These are phyloP conservation scores for Globisporangium carolinianum DNA, from an alignment of 352 stramenopile species.

Conservation along the genomic window DNA sequence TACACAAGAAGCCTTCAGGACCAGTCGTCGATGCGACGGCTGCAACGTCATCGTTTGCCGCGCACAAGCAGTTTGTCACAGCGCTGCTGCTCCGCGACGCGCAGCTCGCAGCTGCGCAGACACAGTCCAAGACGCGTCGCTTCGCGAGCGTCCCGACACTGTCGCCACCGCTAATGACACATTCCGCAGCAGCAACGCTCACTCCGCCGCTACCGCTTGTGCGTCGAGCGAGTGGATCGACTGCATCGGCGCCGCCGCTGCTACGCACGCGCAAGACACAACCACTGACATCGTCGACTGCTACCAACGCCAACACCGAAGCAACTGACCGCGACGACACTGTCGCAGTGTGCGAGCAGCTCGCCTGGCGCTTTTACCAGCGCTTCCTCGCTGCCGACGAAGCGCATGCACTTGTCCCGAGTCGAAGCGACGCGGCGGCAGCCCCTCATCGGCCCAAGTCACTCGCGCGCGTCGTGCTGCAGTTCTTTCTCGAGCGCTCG, in stretches of 20 bases:
- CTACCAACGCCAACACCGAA: background rate
- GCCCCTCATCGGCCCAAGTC: slow-evolving; percentile 1
- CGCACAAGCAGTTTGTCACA: slow-evolving; percentile 23
- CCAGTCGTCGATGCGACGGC: background rate
- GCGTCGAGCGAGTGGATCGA: background rate
- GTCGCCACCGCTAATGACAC: slow-evolving; percentile 8
- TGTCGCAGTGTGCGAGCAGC: slow-evolving; percentile 18
- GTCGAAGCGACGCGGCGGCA: background rate
- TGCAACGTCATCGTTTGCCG: background rate
- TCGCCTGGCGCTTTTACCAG: slow-evolving; percentile 54
- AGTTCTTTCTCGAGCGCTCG: slow-evolving; percentile 50
- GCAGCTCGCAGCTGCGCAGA: slow-evolving; percentile 18
- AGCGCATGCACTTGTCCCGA: slow-evolving; percentile 17
- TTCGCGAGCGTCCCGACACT: slow-evolving; percentile 31
- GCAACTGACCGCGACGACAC: slow-evolving; percentile 6
- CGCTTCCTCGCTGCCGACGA: slow-evolving; percentile 49
- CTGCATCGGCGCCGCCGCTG: too few species aligned
- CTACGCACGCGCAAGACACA: slow-evolving; percentile 2
- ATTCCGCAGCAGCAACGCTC: background rate
- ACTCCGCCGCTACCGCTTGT: background rate
- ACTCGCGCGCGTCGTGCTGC: slow-evolving; percentile 28
- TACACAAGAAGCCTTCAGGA: slow-evolving; percentile 9
- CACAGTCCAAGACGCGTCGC: slow-evolving; percentile 27
- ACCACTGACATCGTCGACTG: slow-evolving; percentile 2
- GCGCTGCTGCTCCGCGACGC: slow-evolving; percentile 30